phyloP scores from a whole-genome alignment of 768 basidiomycete genomes.

The Leccinum ochraceum region DNA sequence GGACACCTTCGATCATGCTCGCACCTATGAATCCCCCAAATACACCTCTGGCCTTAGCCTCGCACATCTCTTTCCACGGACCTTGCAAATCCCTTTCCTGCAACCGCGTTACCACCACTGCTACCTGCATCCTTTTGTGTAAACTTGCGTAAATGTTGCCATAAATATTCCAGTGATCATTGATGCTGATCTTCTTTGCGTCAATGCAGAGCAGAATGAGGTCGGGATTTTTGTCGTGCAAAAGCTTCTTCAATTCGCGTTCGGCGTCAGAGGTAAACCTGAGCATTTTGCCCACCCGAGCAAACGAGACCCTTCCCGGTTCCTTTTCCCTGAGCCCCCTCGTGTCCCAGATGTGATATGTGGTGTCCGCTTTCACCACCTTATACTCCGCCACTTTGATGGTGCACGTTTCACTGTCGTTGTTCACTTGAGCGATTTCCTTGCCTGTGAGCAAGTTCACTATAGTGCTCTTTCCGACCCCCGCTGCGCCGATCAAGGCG shows the following conservation, averaged over 20 bases:
- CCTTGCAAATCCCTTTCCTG: conserved; percentile 6
- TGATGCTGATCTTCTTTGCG: conserved; percentile 18
- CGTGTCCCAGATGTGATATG: conserved; percentile 26
- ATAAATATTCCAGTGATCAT: conserved; percentile 22
- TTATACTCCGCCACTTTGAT: conserved; percentile 2
- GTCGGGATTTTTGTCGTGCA: conserved; percentile 11
- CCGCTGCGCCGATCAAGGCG: conserved; percentile 26
- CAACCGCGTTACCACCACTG: conserved; percentile 21
- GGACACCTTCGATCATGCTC: conserved; percentile 23
- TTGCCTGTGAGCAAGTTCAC: conserved; percentile 26
- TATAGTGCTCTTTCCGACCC: conserved; percentile 29
- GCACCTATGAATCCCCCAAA: conserved; percentile 15
- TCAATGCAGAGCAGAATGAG: conserved; percentile 27
- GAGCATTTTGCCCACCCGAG: conserved; percentile 3
- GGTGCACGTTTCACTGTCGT: conserved; percentile 26
- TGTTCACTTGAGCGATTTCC: conserved; percentile 17
- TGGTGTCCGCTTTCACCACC: conserved; percentile 7
- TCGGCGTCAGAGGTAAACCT: conserved; percentile 16
- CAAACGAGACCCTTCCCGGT: background rate
- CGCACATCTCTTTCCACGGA: conserved; percentile 21
- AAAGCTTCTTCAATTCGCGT: conserved; percentile 18
- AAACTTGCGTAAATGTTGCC: conserved; percentile 21
- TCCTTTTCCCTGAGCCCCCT: conserved; percentile 24
- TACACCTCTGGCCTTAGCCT: conserved; percentile 8
- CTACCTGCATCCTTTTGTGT: conserved; percentile 16